Evolutionary conservation across 2,329 filamentous ascomycete species (phyloP), one percentile per base, ranked within the genome.

Genomic region (Beauveria sp.): DNA sequence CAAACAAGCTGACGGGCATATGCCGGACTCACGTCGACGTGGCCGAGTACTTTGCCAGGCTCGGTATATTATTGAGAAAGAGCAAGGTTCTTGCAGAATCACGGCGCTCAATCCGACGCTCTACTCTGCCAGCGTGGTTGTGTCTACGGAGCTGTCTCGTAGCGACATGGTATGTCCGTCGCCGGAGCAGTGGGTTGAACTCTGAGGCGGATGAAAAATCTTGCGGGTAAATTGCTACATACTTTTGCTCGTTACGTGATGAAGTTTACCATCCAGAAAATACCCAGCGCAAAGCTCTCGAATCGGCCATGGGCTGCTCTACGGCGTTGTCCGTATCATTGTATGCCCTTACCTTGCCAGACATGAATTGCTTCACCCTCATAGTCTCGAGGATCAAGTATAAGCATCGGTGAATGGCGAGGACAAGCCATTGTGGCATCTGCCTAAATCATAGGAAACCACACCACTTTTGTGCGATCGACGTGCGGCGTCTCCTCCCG

Each of bases 401-500:
- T 14, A 5, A 38, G 3, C 30, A 34, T 34, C 0, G 30, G 4
- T 34, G 1, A 0, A 5, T 34, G 30, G 5, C 12, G 12, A 38
- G 12, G 34, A 14, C 14, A 9, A n/a, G 12, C 24, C 7, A 18
- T 18, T n/a, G 24, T 3, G 18, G 16, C 46, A 24, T 20, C 16
- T 7, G 10, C 1, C 42, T 45, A 53, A 16, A 62, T 65, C 42
- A 75, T 51, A 7, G 71, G 70, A 62, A 75, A 67, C 6, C 58
- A 42, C 2, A 66, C 66, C 14, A 58, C 58, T 16, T 70, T 70
- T 0, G 49, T 63, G 40, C 66, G 72, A 52, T 74, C 72, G 14
- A 71, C 64, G 43, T 72, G 72, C 3, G 65, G 30, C 3, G 66
- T 68, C 64, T 77, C 75, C 46, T 77, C 70, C 1, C 74, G 66